Conservation (phyloP, 148 eudicot species). For the Chenopodium suecicum region DNA sequence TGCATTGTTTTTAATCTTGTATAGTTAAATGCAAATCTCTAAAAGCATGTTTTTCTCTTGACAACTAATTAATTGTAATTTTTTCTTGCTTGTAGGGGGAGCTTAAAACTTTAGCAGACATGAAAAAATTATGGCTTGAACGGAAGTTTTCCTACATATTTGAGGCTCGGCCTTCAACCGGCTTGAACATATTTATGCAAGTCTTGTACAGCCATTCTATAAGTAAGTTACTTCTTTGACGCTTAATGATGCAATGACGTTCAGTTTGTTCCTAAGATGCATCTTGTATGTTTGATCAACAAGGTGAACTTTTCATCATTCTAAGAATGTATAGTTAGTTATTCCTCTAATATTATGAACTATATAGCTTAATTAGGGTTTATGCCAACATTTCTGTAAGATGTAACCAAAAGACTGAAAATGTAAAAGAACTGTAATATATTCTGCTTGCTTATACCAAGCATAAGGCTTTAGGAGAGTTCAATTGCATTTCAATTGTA, state of each 20-base stretch:
- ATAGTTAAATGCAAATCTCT: background rate
- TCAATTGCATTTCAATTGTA: too few relatives aligned
- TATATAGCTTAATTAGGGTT: background rate
- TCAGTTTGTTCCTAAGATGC: background rate
- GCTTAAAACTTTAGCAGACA: conserved; percentile 45
- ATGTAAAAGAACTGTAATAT: background rate
- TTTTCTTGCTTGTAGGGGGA: conserved; percentile 35
- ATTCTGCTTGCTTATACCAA: conserved; percentile 1
- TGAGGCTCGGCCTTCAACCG: conserved; percentile 63
- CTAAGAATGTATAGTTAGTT: background rate
- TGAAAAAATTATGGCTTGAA: conserved; percentile 73
- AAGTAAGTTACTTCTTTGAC: conserved; percentile 38
- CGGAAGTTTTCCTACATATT: conserved; percentile 73
- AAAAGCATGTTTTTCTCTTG: background rate
- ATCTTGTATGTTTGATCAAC: conserved; percentile 1
- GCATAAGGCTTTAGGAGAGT: background rate
- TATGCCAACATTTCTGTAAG: background rate
- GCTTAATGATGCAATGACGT: background rate
- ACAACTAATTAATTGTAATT: background rate
- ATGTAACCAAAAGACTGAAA: background rate
- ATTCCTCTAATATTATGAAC: background rate
- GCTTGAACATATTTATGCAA: conserved; percentile 66
- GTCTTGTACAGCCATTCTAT: conserved; percentile 64
- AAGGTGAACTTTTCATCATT: background rate
- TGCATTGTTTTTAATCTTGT: background rate